phyloP scores from a whole-genome alignment of 345 rosid species.

The Cardamine chenopodiifolia region DNA sequence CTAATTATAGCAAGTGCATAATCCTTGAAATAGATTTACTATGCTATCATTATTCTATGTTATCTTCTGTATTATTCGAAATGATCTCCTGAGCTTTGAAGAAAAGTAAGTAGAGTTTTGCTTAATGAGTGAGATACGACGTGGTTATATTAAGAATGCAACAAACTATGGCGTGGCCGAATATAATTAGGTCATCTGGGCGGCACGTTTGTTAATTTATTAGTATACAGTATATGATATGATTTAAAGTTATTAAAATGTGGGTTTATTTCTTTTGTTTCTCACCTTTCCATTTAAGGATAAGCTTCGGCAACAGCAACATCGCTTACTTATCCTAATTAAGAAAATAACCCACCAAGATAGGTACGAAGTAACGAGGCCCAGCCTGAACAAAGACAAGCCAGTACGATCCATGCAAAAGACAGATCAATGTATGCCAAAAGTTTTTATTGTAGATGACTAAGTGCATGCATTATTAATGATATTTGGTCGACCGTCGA shows the following conservation, averaged over 20 bases:
- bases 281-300: constrained; percentile 38
- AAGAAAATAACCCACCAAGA: constrained; percentile 11
- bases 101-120: constrained; percentile 2
- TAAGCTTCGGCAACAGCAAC: constrained; percentile 40
- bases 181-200: constrained; percentile 39
- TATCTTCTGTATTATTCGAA: constrained; percentile 33
- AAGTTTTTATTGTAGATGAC: neutral
- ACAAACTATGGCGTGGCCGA: constrained; percentile 38
- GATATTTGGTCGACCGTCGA: neutral
- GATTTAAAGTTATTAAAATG: constrained; percentile 26
- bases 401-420: constrained; percentile 9
- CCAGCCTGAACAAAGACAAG: neutral
- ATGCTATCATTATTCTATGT: constrained; percentile 11
- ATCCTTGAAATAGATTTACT: neutral
- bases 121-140: constrained; percentile 23
- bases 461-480: neutral
- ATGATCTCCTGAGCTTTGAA: constrained; percentile 39
- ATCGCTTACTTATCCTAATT: constrained; percentile 37
- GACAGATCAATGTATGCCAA: constrained; percentile 3
- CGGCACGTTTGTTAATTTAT: constrained; percentile 27
- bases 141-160: constrained; percentile 28
- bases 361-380: neutral
- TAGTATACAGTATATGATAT: neutral
- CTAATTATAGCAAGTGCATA: constrained; percentile 25
- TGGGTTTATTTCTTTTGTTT: constrained; percentile 36